These are phyloP conservation scores for Candida caryicola DNA, from an alignment of 805 yeast genomes.

Conservation along the genomic window DNA sequence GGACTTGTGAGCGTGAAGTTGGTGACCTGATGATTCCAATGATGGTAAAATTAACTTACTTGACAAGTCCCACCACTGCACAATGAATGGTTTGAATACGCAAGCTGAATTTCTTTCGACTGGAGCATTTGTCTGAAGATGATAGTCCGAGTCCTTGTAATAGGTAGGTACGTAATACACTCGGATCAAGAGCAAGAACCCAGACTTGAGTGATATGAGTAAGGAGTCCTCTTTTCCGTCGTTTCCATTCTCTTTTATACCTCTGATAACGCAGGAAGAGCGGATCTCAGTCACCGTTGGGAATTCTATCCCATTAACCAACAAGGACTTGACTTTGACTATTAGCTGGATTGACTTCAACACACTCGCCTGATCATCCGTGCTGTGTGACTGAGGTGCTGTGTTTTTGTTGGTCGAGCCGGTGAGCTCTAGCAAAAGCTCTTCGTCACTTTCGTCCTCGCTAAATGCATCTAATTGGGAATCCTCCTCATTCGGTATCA, in stretches of 20 bases:
- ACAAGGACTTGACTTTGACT: conserved; percentile 30
- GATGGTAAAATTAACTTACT: conserved; percentile 11
- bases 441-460: conserved; percentile 32
- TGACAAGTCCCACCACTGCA: conserved; percentile 48
- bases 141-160: conserved; percentile 23
- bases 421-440: conserved; percentile 6
- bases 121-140: conserved; percentile 8
- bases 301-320: conserved; percentile 29
- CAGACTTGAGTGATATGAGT: conserved; percentile 38
- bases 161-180: conserved; percentile 35
- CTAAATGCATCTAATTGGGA: conserved; percentile 38
- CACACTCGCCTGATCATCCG: conserved; percentile 1
- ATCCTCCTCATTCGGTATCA: conserved; percentile 31
- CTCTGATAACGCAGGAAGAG: conserved; percentile 27
- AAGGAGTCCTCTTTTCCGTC: conserved; percentile 36
- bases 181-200: conserved; percentile 38
- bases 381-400: not conserved
- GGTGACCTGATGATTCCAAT: conserved; percentile 24
- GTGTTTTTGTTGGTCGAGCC: not conserved
- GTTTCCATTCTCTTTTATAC: conserved; percentile 13
- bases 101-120: conserved; percentile 15
- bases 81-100: conserved; percentile 42
- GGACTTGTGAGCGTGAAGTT: conserved; percentile 32
- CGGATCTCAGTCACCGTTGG: conserved; percentile 31
- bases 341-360: conserved; percentile 21